Conservation (phyloP, 139 green algal genomes). For the Nannochloris sp. region DNA sequence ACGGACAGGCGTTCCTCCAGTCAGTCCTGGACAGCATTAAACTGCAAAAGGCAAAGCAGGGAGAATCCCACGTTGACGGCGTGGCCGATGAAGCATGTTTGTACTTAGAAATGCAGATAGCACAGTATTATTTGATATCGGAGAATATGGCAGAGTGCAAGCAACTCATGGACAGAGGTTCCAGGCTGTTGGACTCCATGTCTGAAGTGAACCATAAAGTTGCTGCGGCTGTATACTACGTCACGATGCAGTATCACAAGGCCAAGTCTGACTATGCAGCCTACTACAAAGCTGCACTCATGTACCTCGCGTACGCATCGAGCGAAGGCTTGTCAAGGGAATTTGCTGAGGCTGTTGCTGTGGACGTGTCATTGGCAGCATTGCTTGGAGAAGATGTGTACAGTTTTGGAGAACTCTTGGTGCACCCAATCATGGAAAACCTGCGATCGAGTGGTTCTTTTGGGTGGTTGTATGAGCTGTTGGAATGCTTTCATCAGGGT, state of each 20-base stretch:
- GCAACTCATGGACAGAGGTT: conserved; percentile 50
- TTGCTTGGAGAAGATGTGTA: conserved; percentile 92
- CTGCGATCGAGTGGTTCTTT: conserved; percentile 53
- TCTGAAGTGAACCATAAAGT: conserved; percentile 80
- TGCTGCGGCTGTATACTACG: conserved; percentile 73
- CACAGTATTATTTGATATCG: conserved; percentile 65
- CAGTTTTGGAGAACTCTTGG: conserved; percentile 95
- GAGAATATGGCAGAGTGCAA: conserved; percentile 62
- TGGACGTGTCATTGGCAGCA: conserved; percentile 89
- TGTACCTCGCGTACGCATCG: conserved; percentile 89
- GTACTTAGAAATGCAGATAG: conserved; percentile 86
- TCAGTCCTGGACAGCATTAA: conserved; percentile 42
- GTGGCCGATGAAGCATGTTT: conserved; percentile 69
- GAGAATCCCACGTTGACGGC: background rate
- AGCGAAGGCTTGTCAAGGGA: conserved; percentile 66
- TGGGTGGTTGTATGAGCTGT: conserved; percentile 81
- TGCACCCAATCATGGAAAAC: conserved; percentile 86
- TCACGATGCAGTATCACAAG: conserved; percentile 79
- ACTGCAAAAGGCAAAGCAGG: conserved; percentile 27
- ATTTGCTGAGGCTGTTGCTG: conserved; percentile 70
- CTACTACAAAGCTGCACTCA: conserved; percentile 67
- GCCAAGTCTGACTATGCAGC: conserved; percentile 70
- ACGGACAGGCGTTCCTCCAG: conserved; percentile 54
- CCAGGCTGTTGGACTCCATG: conserved; percentile 45
- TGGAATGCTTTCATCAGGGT: conserved; percentile 78